Percentiles rank a stretch among this genome's conserved stretches.
phyloP scores from a whole-genome alignment of 2,329 filamentous ascomycete species.

The Orbilia javanica region DNA sequence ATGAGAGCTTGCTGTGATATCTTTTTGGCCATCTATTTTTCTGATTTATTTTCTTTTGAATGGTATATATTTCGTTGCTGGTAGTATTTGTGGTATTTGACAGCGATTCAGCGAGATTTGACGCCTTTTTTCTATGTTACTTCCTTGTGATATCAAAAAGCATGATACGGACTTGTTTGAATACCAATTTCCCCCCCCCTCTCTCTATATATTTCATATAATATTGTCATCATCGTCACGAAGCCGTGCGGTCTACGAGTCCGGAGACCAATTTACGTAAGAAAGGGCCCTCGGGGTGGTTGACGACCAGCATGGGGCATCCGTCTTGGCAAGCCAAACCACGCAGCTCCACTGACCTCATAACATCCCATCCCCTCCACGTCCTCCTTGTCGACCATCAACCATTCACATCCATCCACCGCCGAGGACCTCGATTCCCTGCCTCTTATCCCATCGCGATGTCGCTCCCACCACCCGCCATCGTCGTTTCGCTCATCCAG shows the following conservation, averaged over 20 bases:
- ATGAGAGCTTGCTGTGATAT: conserved; percentile 70
- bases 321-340: conserved; percentile 21
- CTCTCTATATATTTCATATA: no score
- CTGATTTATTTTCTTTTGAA: neutral
- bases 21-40: neutral
- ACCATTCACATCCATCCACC: neutral
- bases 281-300: neutral
- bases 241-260: neutral
- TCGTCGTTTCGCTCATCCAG: conserved; percentile 53
- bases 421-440: neutral
- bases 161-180: neutral
- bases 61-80: neutral
- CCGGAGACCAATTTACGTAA: neutral
- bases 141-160: neutral
- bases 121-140: neutral
- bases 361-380: conserved; percentile 14
- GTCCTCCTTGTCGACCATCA: neutral
- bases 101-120: conserved; percentile 44
- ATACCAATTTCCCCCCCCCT: neutral
- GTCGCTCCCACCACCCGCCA: conserved; percentile 48
- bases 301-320: neutral
- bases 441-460: conserved; percentile 4
- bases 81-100: conserved; percentile 9
- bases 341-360: conserved; percentile 26
- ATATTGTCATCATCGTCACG: neutral